Evolutionary conservation across 139 green algal genomes (phyloP).

Genomic region (Limnomonas spitsbergensis): DNA sequence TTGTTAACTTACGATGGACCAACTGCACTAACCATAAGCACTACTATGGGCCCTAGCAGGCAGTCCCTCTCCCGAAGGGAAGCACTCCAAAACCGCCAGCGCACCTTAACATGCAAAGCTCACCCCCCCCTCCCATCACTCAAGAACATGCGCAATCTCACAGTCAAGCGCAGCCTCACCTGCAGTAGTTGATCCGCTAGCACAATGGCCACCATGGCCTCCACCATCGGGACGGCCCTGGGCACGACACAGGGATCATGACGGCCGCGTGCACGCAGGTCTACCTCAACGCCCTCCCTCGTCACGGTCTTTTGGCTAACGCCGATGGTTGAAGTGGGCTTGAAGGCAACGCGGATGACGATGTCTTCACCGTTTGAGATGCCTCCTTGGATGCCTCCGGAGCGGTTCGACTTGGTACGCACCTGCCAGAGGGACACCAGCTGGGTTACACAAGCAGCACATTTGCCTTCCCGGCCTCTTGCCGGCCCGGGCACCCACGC

Average conservation of each 20-base stretch:
- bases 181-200: constrained; percentile 93
- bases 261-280: constrained; percentile 84
- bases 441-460: too few relatives aligned
- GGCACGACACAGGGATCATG: constrained; percentile 98
- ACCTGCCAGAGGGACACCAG: constrained; percentile 45
- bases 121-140: background rate
- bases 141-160: background rate
- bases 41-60: too few relatives aligned
- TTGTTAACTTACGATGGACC: too few relatives aligned
- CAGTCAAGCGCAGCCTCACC: constrained; percentile 15
- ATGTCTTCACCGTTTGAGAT: constrained; percentile 97
- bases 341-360: constrained; percentile 94
- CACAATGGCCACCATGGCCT: constrained; percentile 94
- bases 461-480: too few relatives aligned
- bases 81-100: too few relatives aligned
- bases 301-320: constrained; percentile 81
- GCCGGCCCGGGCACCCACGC: too few relatives aligned
- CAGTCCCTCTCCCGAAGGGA: too few relatives aligned
- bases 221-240: constrained; percentile 96
- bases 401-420: constrained; percentile 88
- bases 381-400: constrained; percentile 65
- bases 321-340: constrained; percentile 96
- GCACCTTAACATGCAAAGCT: background rate
- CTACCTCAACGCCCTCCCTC: constrained; percentile 56
- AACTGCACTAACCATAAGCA: too few relatives aligned